These are phyloP conservation scores for Trametes pubescens DNA, from an alignment of 1,284 basidiomycete species.

Conservation along the genomic window DNA sequence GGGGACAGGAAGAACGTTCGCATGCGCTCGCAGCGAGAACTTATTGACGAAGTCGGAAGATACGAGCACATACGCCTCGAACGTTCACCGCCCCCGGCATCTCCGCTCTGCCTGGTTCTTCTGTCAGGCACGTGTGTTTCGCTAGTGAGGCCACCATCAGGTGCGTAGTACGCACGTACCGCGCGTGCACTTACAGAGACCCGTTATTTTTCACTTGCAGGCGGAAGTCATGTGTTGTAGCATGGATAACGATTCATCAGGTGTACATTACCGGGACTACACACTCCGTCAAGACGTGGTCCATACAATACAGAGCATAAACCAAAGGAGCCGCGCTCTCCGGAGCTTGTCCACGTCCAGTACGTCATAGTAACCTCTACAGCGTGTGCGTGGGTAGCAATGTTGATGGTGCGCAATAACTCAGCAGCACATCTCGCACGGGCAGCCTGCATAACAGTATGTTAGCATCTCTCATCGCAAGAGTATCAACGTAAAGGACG, in stretches of 20 bases:
- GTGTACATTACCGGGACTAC: conserved; percentile 14
- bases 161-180: background rate
- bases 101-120: background rate
- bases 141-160: background rate
- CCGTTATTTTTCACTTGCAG: background rate
- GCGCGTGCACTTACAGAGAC: background rate
- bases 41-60: background rate
- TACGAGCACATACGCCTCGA: background rate
- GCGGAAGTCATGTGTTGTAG: background rate
- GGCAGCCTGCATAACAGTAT: conserved; percentile 45
- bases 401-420: background rate
- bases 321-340: background rate
- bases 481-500: conserved; percentile 31
- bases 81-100: background rate
- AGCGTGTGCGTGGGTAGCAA: background rate
- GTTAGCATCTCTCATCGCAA: background rate
- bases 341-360: conserved; percentile 8
- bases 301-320: conserved; percentile 10
- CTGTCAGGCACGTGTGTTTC: background rate
- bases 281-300: conserved; percentile 1
- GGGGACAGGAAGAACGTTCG: no score
- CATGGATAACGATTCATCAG: conserved; percentile 8
- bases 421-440: conserved; percentile 54
- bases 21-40: no score
- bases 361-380: conserved; percentile 1